Evolutionary conservation across 2,329 filamentous ascomycete species (phyloP).

Genomic region (Botrytis elliptica): DNA sequence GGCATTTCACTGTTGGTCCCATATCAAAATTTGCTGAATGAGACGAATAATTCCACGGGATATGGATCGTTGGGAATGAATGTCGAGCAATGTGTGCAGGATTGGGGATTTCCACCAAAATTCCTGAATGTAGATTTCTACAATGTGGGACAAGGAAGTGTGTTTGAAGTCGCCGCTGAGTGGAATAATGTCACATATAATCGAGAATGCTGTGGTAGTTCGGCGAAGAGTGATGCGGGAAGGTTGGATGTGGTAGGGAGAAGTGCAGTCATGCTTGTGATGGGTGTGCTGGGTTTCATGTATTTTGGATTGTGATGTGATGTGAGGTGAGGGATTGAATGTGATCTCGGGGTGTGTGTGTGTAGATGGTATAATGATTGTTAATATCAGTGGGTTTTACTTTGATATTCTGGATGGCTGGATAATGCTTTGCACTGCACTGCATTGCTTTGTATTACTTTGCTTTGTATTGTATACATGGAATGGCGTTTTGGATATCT

Average conservation of each 20-base stretch:
- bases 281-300: slow-evolving; percentile 2
- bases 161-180: slow-evolving; percentile 70
- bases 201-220: slow-evolving; percentile 54
- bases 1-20: slow-evolving; percentile 67
- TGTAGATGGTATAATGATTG: neutral
- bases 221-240: neutral
- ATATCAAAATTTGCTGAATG: slow-evolving; percentile 65
- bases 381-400: neutral
- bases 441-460: neutral
- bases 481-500: neutral
- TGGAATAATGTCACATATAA: slow-evolving; percentile 73
- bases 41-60: slow-evolving; percentile 67
- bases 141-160: slow-evolving; percentile 65
- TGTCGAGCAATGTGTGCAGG: slow-evolving; percentile 57
- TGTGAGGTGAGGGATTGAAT: neutral
- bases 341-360: neutral
- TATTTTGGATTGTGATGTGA: slow-evolving; percentile 10
- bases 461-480: neutral
- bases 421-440: neutral
- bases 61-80: slow-evolving; percentile 64
- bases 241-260: neutral
- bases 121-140: slow-evolving; percentile 85
- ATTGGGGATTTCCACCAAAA: slow-evolving; percentile 70
- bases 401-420: neutral
- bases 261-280: neutral